Conservation (phyloP, 768 basidiomycete species). For the Psilocybe cubensis region DNA sequence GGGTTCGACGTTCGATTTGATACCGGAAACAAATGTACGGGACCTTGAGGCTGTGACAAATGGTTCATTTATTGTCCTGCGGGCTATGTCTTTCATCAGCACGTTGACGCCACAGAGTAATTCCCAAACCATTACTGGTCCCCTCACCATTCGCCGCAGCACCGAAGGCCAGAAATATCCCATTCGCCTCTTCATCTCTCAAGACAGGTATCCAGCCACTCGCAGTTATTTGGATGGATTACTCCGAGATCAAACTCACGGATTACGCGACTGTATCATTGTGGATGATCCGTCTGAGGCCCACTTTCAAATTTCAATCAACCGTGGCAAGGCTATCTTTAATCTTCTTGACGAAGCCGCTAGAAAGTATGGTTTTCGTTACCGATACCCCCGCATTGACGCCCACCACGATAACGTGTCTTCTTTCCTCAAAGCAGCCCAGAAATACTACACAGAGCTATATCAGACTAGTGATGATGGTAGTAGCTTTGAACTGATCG, state of each 20-base stretch:
- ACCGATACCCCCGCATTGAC: neutral
- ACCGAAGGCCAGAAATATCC: neutral
- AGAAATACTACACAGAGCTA: neutral
- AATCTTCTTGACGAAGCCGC: neutral
- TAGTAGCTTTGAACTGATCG: neutral
- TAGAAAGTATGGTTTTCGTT: neutral
- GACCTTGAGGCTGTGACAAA: neutral
- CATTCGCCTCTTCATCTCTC: slow-evolving; percentile 1
- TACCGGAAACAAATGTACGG: neutral
- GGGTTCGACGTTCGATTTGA: neutral
- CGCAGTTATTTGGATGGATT: neutral
- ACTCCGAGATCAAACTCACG: neutral
- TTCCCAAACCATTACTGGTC: neutral
- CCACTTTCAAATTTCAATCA: neutral
- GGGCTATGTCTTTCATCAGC: neutral
- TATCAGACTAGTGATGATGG: neutral
- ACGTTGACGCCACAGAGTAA: neutral
- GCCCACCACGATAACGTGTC: neutral
- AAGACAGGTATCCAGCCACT: neutral
- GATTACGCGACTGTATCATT: neutral
- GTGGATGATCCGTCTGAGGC: neutral
- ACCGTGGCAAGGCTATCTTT: neutral
- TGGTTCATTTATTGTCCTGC: neutral
- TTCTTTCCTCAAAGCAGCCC: neutral
- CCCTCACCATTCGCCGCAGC: neutral